These are phyloP conservation scores for Pittosporum tobira DNA, from an alignment of 129 eudicot species.

Conservation along the genomic window DNA sequence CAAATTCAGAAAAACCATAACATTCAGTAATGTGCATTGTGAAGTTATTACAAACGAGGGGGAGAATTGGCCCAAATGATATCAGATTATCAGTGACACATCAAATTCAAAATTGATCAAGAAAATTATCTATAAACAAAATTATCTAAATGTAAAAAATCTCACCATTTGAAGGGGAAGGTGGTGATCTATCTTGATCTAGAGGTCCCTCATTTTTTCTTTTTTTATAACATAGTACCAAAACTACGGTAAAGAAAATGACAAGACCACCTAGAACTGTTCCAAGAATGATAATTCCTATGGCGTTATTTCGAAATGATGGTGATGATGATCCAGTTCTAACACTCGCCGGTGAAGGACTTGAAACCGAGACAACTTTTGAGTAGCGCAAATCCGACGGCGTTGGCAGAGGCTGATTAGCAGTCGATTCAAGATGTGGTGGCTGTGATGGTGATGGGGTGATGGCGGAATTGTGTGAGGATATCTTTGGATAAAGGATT, in stretches of 20 bases:
- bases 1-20: too few relatives aligned
- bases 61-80: too few relatives aligned
- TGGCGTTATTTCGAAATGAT: not conserved
- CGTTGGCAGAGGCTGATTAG: too few relatives aligned
- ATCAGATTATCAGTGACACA: too few relatives aligned
- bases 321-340: not conserved
- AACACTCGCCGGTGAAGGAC: not conserved
- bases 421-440: too few relatives aligned
- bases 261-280: not conserved
- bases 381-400: not conserved
- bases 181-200: slow-evolving; percentile 1
- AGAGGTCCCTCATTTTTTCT: not conserved
- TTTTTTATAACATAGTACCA: slow-evolving; percentile 2
- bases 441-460: not conserved
- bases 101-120: too few relatives aligned
- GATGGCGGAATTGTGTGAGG: not conserved
- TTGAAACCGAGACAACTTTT: not conserved
- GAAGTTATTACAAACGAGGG: too few relatives aligned
- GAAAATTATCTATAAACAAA: not conserved
- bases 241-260: not conserved
- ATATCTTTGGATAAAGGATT: not conserved
- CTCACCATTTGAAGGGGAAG: slow-evolving; percentile 6
- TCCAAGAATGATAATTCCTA: slow-evolving; percentile 1
- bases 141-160: not conserved
- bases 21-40: too few relatives aligned